Evolutionary conservation across 2,329 filamentous ascomycete species (phyloP), one percentile per base, ranked within the genome.

Genomic region (Fusarium sp.): DNA sequence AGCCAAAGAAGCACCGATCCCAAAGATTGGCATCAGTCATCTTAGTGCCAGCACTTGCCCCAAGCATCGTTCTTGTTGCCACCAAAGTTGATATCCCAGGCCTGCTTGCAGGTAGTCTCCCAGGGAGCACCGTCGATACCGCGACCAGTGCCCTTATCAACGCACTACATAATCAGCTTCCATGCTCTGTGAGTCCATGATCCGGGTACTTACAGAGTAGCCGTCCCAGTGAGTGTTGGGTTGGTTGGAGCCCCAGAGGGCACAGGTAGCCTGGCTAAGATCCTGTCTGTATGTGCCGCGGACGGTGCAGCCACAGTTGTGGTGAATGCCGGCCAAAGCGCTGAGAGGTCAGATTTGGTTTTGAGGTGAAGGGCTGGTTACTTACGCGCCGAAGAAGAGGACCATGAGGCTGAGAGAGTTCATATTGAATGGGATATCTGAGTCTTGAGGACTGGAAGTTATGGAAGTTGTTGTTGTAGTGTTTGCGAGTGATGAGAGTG

Each of bases 41-140:
- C 22, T 44, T 72, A 72, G 59, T 72, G 70, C 70, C 70, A 72
- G 70, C 70, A 72, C 10, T 69, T 61, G 6, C 70, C 70, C n/a
- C 13, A 17, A n/a, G 35, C 68, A 31, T 69, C 52, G 5, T 58
- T 6, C 12, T 14, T 31, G 58, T 72, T 69, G 28, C 70, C 70
- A 0, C 70, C 70, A 52, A 38, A 72, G 63, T 54, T 51, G 45
- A 72, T 24, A 31, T 72, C 59, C 63, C 63, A 72, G 5, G 59
- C 55, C 63, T 72, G 26, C 49, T 69, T 45, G 59, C 70, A 72
- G 2, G 68, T 69, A n/a, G 52, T 49, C 51, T 72, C 63, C 55
- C 56, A 72, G 6, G 70, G 70, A 31, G 45, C 48, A 5, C 70
- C 70, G 14, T 72, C 70, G 6, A 72, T 72, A 5, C 70, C 70